Base-by-base conservation (phyloP, 164 flowering plant genomes). In the Umbellularia californica region DNA sequence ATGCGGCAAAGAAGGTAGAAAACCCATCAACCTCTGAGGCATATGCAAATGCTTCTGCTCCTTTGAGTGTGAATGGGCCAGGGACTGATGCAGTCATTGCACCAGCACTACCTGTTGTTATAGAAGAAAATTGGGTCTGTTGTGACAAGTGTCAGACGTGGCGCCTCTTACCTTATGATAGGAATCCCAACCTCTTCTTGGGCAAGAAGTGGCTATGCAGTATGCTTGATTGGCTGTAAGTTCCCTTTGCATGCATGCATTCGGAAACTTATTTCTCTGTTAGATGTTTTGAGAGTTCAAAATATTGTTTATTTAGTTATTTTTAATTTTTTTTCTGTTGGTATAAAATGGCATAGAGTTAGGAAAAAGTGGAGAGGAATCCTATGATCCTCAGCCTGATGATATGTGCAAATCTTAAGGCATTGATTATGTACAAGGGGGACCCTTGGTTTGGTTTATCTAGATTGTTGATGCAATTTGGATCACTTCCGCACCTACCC, bases 161-260 rank as follows among this genome's bases (percentile, higher is more conserved):
- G 99, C 87, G 99, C 65, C 92, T 94, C 76, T 91, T 94, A 72
- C 99, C 99, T 47, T 68, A 55, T 83, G 95, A 91, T 50, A 85
- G 55, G 68, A 82, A 88, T 79, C 89, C 90, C 6, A 75, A 82
- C 0, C 70, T 72, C 70, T 90, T 96, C 62, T 95, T 97, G 47
- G 47, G 47, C 58, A 87, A 92, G 77, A 91, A 91, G 87, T 96
- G 99, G 99, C 64, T 84, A 23, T 96, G 99, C 74, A 88, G 86
- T 85, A 91, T 92, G 99, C 91, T 89, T 73, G 50, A 81, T 76
- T 96, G 99, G 97, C 93, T 96, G 98, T 96, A 89, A 92, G 99
- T 94, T 82, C 47, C 47, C 22, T 71, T 60, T 25, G 19, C 35
- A 52, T 71, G 47, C 69, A 23, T 58, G 5, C 22, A 11, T 64